Evolutionary conservation across 495 filamentous ascomycete genomes (phyloP).

Genomic region (Rostrohypoxylon terebratum): DNA sequence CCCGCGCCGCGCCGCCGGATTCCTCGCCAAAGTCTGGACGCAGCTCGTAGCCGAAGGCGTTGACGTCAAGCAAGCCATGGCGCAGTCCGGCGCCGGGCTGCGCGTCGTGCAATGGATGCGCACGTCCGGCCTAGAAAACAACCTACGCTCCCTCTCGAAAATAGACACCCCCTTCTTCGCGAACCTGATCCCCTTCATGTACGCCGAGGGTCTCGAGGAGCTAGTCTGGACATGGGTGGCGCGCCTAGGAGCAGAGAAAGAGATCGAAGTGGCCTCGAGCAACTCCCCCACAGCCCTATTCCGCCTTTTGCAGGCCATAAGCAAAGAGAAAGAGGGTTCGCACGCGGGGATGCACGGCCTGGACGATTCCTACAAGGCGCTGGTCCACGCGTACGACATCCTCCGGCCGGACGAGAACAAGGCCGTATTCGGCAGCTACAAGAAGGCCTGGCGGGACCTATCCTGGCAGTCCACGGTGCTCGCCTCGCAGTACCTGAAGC

Average conservation of each 20-base stretch:
- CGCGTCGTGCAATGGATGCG: conserved; percentile 64
- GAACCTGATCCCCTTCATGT: conserved; percentile 59
- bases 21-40: conserved; percentile 51
- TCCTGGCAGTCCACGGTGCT: conserved; percentile 53
- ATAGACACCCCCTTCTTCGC: conserved; percentile 44
- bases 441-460: conserved; percentile 45
- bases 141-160: conserved; percentile 52
- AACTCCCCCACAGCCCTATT: conserved; percentile 18
- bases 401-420: conserved; percentile 37
- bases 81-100: conserved; percentile 54
- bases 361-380: conserved; percentile 51
- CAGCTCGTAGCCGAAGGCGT: conserved; percentile 44
- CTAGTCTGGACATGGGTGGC: conserved; percentile 59
- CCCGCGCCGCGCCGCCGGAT: conserved; percentile 53
- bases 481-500: conserved; percentile 45
- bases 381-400: conserved; percentile 50
- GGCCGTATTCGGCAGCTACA: conserved; percentile 16
- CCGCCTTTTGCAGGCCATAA: conserved; percentile 44
- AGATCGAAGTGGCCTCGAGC: conserved; percentile 13
- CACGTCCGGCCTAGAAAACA: conserved; percentile 58
- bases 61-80: conserved; percentile 49
- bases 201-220: conserved; percentile 62
- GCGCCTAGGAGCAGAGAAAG: conserved; percentile 35
- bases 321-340: conserved; percentile 36
- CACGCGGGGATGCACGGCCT: conserved; percentile 38